Evolutionary conservation across 2,329 filamentous ascomycete genomes (phyloP).

Genomic region (Niveomyces coronatus): DNA sequence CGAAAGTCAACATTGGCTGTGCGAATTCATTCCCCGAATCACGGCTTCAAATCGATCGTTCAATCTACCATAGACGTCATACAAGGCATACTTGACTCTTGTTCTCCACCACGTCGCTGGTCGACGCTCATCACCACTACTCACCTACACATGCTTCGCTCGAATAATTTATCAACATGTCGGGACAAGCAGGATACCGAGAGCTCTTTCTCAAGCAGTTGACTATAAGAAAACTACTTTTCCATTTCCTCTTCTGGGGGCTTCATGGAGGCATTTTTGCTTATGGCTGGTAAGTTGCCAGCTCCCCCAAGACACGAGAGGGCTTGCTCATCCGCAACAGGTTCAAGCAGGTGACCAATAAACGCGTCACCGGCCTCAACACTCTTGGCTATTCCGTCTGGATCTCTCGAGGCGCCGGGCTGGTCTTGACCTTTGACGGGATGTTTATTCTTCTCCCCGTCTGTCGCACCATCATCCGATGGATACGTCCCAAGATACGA

Average conservation of each 20-base stretch:
- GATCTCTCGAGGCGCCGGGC: conserved; percentile 86
- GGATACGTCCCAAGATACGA: conserved; percentile 73
- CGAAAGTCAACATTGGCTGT: no score
- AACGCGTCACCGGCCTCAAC: conserved; percentile 67
- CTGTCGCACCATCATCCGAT: conserved; percentile 81
- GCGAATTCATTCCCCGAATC: no score
- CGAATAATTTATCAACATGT: conserved; percentile 21
- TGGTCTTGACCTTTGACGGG: conserved; percentile 74
- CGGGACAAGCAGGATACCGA: conserved; percentile 30
- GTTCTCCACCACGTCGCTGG: no score
- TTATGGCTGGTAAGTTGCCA: conserved; percentile 64
- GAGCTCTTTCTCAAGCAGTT: conserved; percentile 53
- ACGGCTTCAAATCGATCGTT: no score
- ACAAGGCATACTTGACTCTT: no score
- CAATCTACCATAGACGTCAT: no score
- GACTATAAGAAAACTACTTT: conserved; percentile 59
- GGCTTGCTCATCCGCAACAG: conserved; percentile 35
- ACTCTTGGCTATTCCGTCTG: conserved; percentile 80
- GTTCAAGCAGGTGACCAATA: conserved; percentile 65
- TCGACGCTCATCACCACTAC: conserved; percentile 37
- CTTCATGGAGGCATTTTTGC: conserved; percentile 72
- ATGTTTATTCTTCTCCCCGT: conserved; percentile 88
- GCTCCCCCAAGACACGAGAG: conserved; percentile 1
- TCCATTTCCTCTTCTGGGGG: conserved; percentile 73
- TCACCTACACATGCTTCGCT: conserved; percentile 6